Evolutionary conservation across 768 basidiomycete species (phyloP).

Genomic region (Hygrocybe coccinea): DNA sequence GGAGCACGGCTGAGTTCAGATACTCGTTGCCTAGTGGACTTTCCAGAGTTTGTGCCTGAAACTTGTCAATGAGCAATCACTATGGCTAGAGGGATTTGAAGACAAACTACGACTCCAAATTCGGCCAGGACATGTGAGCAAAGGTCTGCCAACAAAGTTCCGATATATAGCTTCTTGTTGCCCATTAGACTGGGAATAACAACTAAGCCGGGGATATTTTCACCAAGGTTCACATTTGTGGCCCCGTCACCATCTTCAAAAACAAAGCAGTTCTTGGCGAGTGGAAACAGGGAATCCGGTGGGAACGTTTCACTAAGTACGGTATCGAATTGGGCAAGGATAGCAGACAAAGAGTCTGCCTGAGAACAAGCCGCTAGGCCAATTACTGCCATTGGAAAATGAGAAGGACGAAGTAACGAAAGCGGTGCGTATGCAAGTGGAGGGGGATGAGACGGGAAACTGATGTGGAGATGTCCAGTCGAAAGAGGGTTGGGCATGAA

Average conservation of each 20-base stretch:
- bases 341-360: conserved; percentile 46
- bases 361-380: conserved; percentile 69
- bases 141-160: conserved; percentile 82
- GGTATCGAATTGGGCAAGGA: conserved; percentile 63
- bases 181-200: conserved; percentile 83
- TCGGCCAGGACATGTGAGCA: conserved; percentile 84
- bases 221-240: conserved; percentile 51
- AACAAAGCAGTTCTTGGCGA: conserved; percentile 78
- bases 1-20: conserved; percentile 65
- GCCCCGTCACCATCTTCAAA: conserved; percentile 71
- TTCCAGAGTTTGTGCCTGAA: conserved; percentile 73
- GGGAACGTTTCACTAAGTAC: conserved; percentile 64
- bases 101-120: conserved; percentile 76
- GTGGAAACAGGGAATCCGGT: conserved; percentile 61
- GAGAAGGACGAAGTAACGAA: conserved; percentile 70
- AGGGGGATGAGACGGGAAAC: conserved; percentile 70
- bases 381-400: conserved; percentile 83
- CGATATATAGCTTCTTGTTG: conserved; percentile 83
- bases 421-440: conserved; percentile 64
- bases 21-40: conserved; percentile 82
- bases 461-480: conserved; percentile 76
- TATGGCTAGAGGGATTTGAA: neutral
- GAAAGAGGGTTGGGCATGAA: conserved; percentile 78
- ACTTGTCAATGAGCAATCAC: conserved; percentile 4
- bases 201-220: conserved; percentile 58